Base-by-base conservation (phyloP, 2,329 filamentous ascomycete genomes). In the Cercospora zeina region DNA sequence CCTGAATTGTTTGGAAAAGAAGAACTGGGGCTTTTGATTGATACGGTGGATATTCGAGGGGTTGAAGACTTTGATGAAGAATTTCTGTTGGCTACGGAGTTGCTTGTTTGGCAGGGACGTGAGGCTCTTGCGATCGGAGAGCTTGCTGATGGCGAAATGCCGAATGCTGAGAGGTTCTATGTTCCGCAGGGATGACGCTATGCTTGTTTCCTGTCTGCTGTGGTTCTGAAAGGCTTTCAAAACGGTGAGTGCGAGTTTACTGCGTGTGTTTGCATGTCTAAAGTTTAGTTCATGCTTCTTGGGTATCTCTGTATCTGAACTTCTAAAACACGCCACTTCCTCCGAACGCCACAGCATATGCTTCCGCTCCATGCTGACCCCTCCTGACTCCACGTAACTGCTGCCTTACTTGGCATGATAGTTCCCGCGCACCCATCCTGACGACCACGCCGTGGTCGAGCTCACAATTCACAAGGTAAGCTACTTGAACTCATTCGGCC, bases 401-500 rank as follows among this genome's bases (percentile, higher is more conserved):
- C 10, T 3, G 4, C 16, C 21, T 4, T 45, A 4, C 1, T 21
- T 24, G 4, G 2, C 33, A 27, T 21, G 36, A 14, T 33, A 37
- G 10, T 16, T 11, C 33, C 11, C 9, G n/a, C 50, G 2, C 33
- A 21, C 19, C 24, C 3, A 27, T 6, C 3, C 24, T 6, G 24
- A 27, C 24, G 6, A 3, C 24, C 11, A 47, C 9, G 7, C 9
- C 27, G 4, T 24, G 16, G 16, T n/a, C 19, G 21, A 27, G 21
- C 14, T 49, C 42, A 3, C 3, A 0, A 11, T 11, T 8, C 13
- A 4, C 6, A 10, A n/a, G 7, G 42, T 6, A 19, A 31, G 39
- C 59, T 57, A 63, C 11, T 63, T 63, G 60, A 67, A 67, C 62
- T 67, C 63, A 56, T 80, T 81, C 1, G 82, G 82, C 79, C 80